Conservation (phyloP, 345 rosid genomes). For the Barbarea vulgaris region DNA sequence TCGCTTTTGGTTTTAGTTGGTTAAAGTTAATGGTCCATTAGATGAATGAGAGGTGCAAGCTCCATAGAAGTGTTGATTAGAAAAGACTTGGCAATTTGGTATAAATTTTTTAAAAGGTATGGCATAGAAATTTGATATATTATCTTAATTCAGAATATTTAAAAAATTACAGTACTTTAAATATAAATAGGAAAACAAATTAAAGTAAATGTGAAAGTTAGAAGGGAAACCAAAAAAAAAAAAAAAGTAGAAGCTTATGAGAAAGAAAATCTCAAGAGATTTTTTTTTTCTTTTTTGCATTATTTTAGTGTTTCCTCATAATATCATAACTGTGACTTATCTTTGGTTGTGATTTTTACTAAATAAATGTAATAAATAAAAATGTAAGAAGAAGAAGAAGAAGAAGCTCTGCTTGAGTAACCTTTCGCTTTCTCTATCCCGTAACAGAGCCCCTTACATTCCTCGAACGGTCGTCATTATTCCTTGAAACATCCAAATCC, state of each 20-base stretch:
- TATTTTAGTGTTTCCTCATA: neutral
- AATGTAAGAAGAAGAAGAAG: conserved; percentile 10
- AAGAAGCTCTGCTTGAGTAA: conserved; percentile 36
- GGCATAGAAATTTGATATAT: neutral
- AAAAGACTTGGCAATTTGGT: neutral
- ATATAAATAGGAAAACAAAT: neutral
- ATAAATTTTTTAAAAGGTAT: neutral
- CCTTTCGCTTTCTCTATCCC: conserved; percentile 41
- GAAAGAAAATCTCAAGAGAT: neutral
- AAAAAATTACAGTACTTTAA: neutral
- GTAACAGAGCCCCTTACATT: conserved; percentile 18
- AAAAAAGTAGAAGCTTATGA: too few relatives aligned
- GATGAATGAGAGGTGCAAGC: neutral
- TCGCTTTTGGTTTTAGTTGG: neutral
- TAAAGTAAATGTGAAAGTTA: neutral
- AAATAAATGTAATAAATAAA: neutral
- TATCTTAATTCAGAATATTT: neutral
- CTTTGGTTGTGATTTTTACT: conserved; percentile 2
- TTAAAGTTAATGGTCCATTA: neutral
- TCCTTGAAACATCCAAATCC: conserved; percentile 30
- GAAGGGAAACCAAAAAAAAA: too few relatives aligned
- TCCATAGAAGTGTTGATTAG: neutral
- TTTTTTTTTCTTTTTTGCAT: too few relatives aligned
- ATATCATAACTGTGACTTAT: neutral
- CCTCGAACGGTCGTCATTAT: conserved; percentile 40